Evolutionary conservation across 1,284 basidiomycete genomes (phyloP), one percentile per base, ranked within the genome.

Genomic region (Austroboletus olivaceoglutinosus): DNA sequence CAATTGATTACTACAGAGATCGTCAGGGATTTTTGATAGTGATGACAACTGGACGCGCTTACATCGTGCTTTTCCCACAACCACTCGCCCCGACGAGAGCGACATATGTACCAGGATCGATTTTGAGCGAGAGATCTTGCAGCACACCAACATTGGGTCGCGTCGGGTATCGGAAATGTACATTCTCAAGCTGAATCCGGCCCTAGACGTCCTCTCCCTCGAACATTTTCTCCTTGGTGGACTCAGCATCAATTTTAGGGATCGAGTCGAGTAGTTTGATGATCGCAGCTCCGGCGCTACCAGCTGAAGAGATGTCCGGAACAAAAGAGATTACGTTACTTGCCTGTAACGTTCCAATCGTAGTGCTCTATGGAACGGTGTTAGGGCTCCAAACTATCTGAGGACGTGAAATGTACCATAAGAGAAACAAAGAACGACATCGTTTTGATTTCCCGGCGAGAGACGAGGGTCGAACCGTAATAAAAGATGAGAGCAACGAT

Each of bases 121-220:
- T 83, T 45, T 86, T 81, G 45, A 98, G 69, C 48, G 85, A 85
- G 30, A 98, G 73, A 55, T 85, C 86, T 45, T 91, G 85, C 48
- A 98, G 73, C 4, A 98, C 93, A 44, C 89, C 85, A 16, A 95
- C 87, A 53, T 82, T 81, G 23, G 92, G 90, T 50, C 96, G 82
- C 3, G 93, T 93, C 2, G 96, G 96, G 71, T 98, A 98, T 25
- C 93, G 82, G 82, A 98, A 98, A 71, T 95, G 90, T n/a, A 97
- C 79, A 54, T 85, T 78, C 61, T 94, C 85, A 56, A 98, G 79
- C 15, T 74, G 78, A 63, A 96, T 81, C 58, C 87, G 85, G 15
- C 93, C 93, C 47, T 74, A 62, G 41, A 85, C 82, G 18, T 78
- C 65, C 39, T 75, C 64, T 7, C 71, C 69, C 34, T 82, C 68